These are phyloP conservation scores for Sequoia sempervirens DNA, from an alignment of 75 land plant genomes.

Conservation along the genomic window DNA sequence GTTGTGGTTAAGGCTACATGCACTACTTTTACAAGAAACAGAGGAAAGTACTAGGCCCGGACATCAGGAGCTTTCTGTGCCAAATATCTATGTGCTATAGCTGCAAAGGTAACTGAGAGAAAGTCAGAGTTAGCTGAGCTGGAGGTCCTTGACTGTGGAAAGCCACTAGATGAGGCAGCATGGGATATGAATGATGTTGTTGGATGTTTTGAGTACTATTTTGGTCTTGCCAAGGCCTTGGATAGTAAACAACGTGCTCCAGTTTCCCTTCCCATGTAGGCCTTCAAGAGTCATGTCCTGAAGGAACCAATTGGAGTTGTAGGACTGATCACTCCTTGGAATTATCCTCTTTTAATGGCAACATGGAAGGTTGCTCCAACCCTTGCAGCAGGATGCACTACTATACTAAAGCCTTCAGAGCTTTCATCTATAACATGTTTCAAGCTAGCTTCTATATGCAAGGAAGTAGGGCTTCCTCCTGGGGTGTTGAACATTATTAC, in stretches of 20 bases:
- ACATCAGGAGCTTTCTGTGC: too few species aligned
- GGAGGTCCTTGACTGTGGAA: constrained; percentile 90
- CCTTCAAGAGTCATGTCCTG: constrained; percentile 70
- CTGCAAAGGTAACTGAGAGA: constrained; percentile 62
- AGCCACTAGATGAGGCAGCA: constrained; percentile 92
- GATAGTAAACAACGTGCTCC: constrained; percentile 80
- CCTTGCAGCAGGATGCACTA: constrained; percentile 96
- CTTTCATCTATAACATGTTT: constrained; percentile 93
- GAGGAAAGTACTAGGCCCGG: too few species aligned
- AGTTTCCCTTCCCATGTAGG: constrained; percentile 78
- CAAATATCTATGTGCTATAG: too few species aligned
- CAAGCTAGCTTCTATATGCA: constrained; percentile 80
- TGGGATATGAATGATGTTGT: constrained; percentile 99
- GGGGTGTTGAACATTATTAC: constrained; percentile 95
- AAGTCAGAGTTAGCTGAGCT: constrained; percentile 77
- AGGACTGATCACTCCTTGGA: constrained; percentile 97
- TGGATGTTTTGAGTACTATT: constrained; percentile 95
- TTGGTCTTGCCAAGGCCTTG: constrained; percentile 91
- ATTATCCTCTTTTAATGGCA: constrained; percentile 96
- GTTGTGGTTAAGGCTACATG: too few species aligned
- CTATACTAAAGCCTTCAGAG: constrained; percentile 94
- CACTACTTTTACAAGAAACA: too few species aligned
- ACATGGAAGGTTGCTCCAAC: constrained; percentile 99
- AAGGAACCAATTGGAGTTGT: constrained; percentile 97
- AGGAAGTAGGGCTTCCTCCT: constrained; percentile 87